phyloP scores from a whole-genome alignment of 2,329 filamentous ascomycete genomes.

The Trichoderma koningii region DNA sequence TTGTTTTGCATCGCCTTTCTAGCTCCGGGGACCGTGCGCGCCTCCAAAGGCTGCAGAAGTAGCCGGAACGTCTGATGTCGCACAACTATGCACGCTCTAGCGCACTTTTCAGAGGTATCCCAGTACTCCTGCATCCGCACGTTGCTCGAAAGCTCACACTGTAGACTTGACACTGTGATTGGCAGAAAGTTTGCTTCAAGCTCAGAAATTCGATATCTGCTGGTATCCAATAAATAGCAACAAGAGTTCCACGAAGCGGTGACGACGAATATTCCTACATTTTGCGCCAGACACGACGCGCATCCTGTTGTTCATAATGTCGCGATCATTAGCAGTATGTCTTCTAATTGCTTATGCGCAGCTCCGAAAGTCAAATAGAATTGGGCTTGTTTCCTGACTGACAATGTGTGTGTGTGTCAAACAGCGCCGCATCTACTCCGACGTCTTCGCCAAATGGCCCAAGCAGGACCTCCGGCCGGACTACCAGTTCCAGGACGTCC shows the following conservation, averaged over 20 bases:
- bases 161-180: not conserved
- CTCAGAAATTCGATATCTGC: conserved; percentile 22
- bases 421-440: conserved; percentile 44
- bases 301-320: conserved; percentile 34
- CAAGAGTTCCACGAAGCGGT: not conserved
- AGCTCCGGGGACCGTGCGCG: not conserved
- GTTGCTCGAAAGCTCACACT: not conserved
- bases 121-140: not conserved
- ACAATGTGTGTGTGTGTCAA: not conserved
- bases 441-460: conserved; percentile 59
- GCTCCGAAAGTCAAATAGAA: too few relatives aligned
- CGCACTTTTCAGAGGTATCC: rapidly evolving
- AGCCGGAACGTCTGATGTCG: not conserved
- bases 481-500: conserved; percentile 61
- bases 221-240: not conserved
- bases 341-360: too few relatives aligned
- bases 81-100: too few relatives aligned
- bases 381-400: too few relatives aligned
- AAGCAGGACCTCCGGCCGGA: conserved; percentile 64
- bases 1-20: conserved; percentile 13
- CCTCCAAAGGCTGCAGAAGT: not conserved
- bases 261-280: not conserved
- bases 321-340: conserved; percentile 39
- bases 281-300: conserved; percentile 13
- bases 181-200: conserved; percentile 9